Evolutionary conservation across 75 land plant genomes (phyloP).

Genomic region (Picea sitchensis): DNA sequence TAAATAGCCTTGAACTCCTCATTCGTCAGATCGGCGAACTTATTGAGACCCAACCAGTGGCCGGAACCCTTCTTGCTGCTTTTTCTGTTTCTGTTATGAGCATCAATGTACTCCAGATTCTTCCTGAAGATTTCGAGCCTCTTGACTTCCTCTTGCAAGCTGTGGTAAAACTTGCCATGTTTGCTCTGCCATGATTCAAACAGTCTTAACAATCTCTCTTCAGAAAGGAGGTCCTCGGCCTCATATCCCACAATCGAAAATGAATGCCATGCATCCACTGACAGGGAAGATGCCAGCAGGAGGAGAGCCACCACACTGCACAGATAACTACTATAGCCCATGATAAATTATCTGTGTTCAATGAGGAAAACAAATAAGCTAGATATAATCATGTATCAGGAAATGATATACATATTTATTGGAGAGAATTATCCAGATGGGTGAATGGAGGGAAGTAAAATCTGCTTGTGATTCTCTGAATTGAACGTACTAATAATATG

Average conservation of each 20-base stretch:
- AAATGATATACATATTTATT: too few relatives aligned
- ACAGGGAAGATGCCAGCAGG: neutral
- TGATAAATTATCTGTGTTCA: neutral
- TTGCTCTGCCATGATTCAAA: slow-evolving; percentile 7
- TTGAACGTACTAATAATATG: too few relatives aligned
- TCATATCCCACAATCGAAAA: slow-evolving; percentile 8
- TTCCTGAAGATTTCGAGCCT: slow-evolving; percentile 38
- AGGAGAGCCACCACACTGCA: neutral
- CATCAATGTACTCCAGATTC: slow-evolving; percentile 27
- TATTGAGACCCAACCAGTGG: slow-evolving; percentile 35
- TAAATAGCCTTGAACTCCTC: slow-evolving; percentile 28
- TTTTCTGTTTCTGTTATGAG: slow-evolving; percentile 12
- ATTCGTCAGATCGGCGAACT: slow-evolving; percentile 42
- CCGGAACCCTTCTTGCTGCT: slow-evolving; percentile 6
- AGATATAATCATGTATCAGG: too few relatives aligned
- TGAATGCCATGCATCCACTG: neutral
- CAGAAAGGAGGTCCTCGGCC: slow-evolving; percentile 14
- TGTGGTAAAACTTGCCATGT: slow-evolving; percentile 5
- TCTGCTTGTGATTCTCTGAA: too few relatives aligned
- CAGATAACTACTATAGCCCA: neutral
- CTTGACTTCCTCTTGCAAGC: neutral
- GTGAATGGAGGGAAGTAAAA: too few relatives aligned
- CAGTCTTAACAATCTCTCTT: slow-evolving; percentile 8
- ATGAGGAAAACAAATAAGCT: too few relatives aligned
- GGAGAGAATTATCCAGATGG: too few relatives aligned